phyloP scores from a whole-genome alignment of 257 asterid species.

The Nicotiana benthamiana region DNA sequence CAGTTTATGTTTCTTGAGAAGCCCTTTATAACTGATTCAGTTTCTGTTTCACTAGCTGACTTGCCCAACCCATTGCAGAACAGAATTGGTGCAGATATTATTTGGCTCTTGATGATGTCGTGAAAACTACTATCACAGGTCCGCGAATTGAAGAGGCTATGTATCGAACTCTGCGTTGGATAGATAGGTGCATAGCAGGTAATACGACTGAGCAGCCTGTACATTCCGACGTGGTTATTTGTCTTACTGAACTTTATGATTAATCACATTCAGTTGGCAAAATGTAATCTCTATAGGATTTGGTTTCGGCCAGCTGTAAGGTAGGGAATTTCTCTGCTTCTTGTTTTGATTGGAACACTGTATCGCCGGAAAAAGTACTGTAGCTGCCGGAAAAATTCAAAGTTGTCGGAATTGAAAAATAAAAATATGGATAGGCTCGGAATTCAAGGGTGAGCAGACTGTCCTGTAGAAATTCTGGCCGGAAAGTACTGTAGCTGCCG shows the following conservation, averaged over 20 bases:
- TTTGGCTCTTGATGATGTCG: conserved; percentile 99
- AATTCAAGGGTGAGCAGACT: too few relatives aligned
- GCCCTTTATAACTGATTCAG: neutral
- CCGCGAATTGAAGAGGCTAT: conserved; percentile 95
- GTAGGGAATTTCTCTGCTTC: neutral
- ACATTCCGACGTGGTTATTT: neutral
- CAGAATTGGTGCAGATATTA: conserved; percentile 96
- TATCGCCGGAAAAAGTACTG: too few relatives aligned
- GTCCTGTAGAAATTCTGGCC: too few relatives aligned
- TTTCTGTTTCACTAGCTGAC: conserved; percentile 3
- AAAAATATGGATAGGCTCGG: too few relatives aligned
- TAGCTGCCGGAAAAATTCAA: too few relatives aligned
- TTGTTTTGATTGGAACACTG: too few relatives aligned
- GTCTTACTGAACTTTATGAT: neutral
- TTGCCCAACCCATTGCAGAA: conserved; percentile 48
- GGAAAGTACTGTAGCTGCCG: too few relatives aligned
- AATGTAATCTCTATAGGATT: neutral
- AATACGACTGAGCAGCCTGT: conserved; percentile 5
- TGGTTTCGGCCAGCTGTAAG: neutral
- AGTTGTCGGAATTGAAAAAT: too few relatives aligned
- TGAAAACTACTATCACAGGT: conserved; percentile 90
- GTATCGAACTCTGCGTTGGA: conserved; percentile 99
- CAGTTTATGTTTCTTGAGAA: neutral
- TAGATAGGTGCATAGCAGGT: conserved; percentile 97
- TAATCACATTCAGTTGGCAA: neutral